These are phyloP conservation scores for Aspergillus fijiensis DNA, from an alignment of 2,329 filamentous ascomycete species.

Conservation along the genomic window DNA sequence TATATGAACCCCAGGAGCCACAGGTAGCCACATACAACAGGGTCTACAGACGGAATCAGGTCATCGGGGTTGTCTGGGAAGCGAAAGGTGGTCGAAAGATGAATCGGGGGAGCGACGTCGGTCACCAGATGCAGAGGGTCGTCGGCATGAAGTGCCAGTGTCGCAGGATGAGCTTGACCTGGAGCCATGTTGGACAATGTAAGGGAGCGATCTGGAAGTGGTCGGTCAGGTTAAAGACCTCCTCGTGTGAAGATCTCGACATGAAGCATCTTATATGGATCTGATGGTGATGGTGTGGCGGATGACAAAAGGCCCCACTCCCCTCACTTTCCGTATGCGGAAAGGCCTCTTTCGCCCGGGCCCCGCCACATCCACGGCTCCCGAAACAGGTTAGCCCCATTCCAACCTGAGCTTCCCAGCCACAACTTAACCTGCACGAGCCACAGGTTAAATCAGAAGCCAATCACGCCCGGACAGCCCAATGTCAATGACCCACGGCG, in stretches of 20 bases:
- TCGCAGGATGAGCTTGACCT: slow-evolving; percentile 36
- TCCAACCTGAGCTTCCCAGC: neutral
- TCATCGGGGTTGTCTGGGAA: slow-evolving; percentile 70
- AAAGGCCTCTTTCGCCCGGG: neutral
- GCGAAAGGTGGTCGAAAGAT: slow-evolving; percentile 86
- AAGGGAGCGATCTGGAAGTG: too few relatives aligned
- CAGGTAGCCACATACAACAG: slow-evolving; percentile 42
- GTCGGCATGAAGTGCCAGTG: slow-evolving; percentile 75
- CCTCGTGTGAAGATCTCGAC: too few relatives aligned
- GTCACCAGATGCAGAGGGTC: slow-evolving; percentile 69
- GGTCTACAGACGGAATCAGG: slow-evolving; percentile 54
- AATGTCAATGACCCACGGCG: slow-evolving; percentile 33
- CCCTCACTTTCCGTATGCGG: neutral
- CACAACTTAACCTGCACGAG: neutral
- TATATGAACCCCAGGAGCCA: neutral
- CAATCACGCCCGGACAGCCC: slow-evolving; percentile 30
- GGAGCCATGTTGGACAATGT: slow-evolving; percentile 20
- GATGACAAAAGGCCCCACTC: neutral
- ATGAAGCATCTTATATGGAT: neutral
- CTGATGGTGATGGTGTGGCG: neutral
- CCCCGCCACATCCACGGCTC: too few relatives aligned
- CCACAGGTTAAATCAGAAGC: slow-evolving; percentile 28
- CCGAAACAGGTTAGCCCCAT: too few relatives aligned
- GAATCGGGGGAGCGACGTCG: slow-evolving; percentile 84
- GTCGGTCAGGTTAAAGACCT: too few relatives aligned